Conservation (phyloP, 1,284 basidiomycete species). For the Ganoderma resinaceum region DNA sequence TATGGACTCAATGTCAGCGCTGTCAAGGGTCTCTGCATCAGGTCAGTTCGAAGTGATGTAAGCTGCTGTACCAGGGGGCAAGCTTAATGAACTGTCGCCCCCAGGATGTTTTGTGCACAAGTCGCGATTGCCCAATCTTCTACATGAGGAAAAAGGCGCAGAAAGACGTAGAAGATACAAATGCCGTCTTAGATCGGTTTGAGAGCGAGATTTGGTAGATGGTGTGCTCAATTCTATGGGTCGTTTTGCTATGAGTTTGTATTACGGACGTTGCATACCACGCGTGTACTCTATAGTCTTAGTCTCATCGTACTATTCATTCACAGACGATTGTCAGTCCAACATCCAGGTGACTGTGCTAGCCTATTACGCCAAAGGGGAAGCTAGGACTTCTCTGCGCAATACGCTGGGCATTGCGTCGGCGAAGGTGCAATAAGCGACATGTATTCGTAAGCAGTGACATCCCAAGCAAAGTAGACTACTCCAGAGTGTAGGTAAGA, state of each 20-base stretch:
- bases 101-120: constrained; percentile 95
- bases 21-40: constrained; percentile 97
- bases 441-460: not conserved
- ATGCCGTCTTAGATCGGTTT: constrained; percentile 82
- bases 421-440: not conserved
- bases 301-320: not conserved
- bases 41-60: constrained; percentile 48
- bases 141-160: constrained; percentile 98
- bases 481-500: not conserved
- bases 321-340: not conserved
- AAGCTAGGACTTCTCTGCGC: too few relatives aligned
- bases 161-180: constrained; percentile 91
- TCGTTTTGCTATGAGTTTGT: constrained; percentile 5
- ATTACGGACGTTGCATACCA: constrained; percentile 5
- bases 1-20: constrained; percentile 97
- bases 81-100: not conserved
- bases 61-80: not conserved
- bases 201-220: constrained; percentile 65
- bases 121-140: constrained; percentile 98
- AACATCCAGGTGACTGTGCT: not conserved
- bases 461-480: too few relatives aligned
- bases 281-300: constrained; percentile 18
- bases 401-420: not conserved
- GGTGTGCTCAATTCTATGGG: not conserved
- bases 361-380: too few relatives aligned